These are phyloP conservation scores for Candida sanyaensis DNA, from an alignment of 1,139 yeast genomes.

Conservation along the genomic window DNA sequence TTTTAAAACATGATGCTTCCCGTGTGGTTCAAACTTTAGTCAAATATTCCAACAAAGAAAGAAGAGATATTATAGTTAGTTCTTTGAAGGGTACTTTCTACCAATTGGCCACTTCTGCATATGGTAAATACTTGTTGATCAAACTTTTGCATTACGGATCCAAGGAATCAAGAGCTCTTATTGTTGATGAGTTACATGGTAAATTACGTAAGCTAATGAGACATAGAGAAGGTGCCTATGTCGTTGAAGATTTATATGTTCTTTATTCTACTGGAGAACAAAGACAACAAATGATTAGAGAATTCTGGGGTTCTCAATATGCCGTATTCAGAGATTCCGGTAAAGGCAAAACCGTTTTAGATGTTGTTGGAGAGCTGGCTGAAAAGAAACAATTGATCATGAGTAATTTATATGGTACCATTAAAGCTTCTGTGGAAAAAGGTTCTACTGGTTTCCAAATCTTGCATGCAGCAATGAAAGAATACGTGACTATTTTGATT, in stretches of 20 bases:
- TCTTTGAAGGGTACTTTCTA: constrained; percentile 78
- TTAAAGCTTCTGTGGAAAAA: constrained; percentile 88
- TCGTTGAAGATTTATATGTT: constrained; percentile 89
- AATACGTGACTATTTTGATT: constrained; percentile 72
- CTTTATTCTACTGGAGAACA: constrained; percentile 85
- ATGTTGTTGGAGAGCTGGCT: constrained; percentile 67
- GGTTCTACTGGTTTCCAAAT: constrained; percentile 97
- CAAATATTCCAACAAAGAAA: constrained; percentile 78
- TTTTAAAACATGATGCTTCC: constrained; percentile 94
- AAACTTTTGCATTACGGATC: constrained; percentile 92
- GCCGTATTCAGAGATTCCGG: constrained; percentile 86
- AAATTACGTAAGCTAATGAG: constrained; percentile 89
- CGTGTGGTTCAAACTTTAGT: constrained; percentile 94
- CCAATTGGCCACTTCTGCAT: constrained; percentile 85
- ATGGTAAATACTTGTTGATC: constrained; percentile 88
- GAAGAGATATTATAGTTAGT: constrained; percentile 70
- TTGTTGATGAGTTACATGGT: constrained; percentile 87
- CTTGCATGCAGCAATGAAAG: constrained; percentile 94
- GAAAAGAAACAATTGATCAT: constrained; percentile 82
- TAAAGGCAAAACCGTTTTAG: constrained; percentile 61
- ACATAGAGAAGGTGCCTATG: constrained; percentile 99
- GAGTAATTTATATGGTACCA: constrained; percentile 77
- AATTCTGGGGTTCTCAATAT: constrained; percentile 96
- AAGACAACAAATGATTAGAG: constrained; percentile 87
- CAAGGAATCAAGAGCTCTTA: constrained; percentile 70